These are phyloP conservation scores for Aspergillus hortae DNA, from an alignment of 2,329 filamentous ascomycete genomes.

Conservation along the genomic window DNA sequence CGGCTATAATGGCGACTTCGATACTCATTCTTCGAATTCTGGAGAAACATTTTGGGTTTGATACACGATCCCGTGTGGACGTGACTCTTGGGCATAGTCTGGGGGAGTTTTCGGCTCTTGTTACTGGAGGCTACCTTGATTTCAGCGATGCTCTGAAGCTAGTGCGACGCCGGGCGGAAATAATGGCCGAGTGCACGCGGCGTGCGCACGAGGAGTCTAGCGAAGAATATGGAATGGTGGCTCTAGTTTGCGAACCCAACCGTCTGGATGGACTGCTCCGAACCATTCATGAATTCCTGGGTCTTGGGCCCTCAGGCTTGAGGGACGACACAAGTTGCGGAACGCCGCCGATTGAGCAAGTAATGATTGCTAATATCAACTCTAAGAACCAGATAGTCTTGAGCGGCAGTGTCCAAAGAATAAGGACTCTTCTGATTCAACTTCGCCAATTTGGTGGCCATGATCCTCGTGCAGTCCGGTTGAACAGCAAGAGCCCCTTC, in stretches of 20 bases:
- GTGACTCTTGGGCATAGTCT: slow-evolving; percentile 86
- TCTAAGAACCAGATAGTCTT: slow-evolving; percentile 95
- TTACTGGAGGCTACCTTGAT: slow-evolving; percentile 74
- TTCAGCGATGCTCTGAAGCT: slow-evolving; percentile 76
- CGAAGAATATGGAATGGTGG: slow-evolving; percentile 91
- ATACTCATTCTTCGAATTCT: slow-evolving; percentile 85
- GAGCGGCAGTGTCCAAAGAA: slow-evolving; percentile 78
- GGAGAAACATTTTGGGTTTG: slow-evolving; percentile 79
- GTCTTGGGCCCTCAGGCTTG: slow-evolving; percentile 61
- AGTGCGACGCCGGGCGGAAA: slow-evolving; percentile 72
- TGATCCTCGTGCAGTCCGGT: slow-evolving; percentile 78
- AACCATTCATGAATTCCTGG: slow-evolving; percentile 76
- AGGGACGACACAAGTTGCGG: slow-evolving; percentile 66
- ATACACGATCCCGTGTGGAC: slow-evolving; percentile 66
- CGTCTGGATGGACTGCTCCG: slow-evolving; percentile 67
- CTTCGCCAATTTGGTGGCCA: slow-evolving; percentile 86
- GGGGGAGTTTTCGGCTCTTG: slow-evolving; percentile 88
- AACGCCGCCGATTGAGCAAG: slow-evolving; percentile 75
- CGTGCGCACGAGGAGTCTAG: slow-evolving; percentile 64
- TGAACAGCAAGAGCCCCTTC: slow-evolving; percentile 87
- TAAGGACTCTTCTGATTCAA: slow-evolving; percentile 77
- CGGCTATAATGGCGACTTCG: slow-evolving; percentile 93
- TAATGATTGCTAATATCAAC: slow-evolving; percentile 90
- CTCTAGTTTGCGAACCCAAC: slow-evolving; percentile 79
- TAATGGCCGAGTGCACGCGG: slow-evolving; percentile 74